A percentile compares a stretch with the other conserved stretches of the same genome.
Conservation (phyloP, 2,329 filamentous ascomycete species). For the Neofusicoccum parvum region DNA sequence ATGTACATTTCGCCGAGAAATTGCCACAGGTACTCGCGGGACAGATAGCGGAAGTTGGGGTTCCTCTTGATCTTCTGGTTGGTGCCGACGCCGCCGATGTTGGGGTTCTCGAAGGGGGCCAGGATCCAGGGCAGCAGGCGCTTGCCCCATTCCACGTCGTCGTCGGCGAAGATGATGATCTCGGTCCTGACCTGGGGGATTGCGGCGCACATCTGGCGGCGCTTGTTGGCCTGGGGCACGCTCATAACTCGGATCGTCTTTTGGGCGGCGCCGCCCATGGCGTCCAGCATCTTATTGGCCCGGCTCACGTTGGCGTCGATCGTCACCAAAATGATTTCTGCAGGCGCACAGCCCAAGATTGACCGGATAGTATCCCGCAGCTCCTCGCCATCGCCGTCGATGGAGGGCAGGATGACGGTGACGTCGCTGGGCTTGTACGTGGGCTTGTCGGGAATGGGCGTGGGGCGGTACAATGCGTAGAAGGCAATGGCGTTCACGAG, state of each 20-base stretch:
- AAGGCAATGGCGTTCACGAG: conserved; percentile 77
- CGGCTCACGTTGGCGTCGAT: conserved; percentile 76
- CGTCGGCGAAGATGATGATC: conserved; percentile 91
- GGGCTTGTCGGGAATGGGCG: conserved; percentile 80
- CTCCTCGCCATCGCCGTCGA: conserved; percentile 84
- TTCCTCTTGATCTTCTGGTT: conserved; percentile 82
- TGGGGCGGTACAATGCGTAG: conserved; percentile 85
- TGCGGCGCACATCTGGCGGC: conserved; percentile 87
- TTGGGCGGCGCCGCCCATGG: conserved; percentile 39
- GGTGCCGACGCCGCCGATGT: conserved; percentile 87
- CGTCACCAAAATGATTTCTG: conserved; percentile 81
- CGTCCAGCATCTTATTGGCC: conserved; percentile 61
- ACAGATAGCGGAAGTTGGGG: conserved; percentile 41
- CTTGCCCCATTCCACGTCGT: conserved; percentile 90
- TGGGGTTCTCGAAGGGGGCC: conserved; percentile 82
- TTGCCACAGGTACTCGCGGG: conserved; percentile 67
- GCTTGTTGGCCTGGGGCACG: conserved; percentile 89
- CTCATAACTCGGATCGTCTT: conserved; percentile 73
- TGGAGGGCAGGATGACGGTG: conserved; percentile 90
- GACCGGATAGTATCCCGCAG: conserved; percentile 79
- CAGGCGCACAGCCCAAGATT: conserved; percentile 70
- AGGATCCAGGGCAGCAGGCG: conserved; percentile 89
- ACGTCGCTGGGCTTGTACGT: conserved; percentile 79
- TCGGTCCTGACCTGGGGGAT: conserved; percentile 80
- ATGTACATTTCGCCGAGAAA: conserved; percentile 92